A percentile compares a stretch with the other conserved stretches of the same genome.
These are phyloP conservation scores for Diplotaxis tenuifolia DNA, from an alignment of 345 rosid species.

Conservation along the genomic window DNA sequence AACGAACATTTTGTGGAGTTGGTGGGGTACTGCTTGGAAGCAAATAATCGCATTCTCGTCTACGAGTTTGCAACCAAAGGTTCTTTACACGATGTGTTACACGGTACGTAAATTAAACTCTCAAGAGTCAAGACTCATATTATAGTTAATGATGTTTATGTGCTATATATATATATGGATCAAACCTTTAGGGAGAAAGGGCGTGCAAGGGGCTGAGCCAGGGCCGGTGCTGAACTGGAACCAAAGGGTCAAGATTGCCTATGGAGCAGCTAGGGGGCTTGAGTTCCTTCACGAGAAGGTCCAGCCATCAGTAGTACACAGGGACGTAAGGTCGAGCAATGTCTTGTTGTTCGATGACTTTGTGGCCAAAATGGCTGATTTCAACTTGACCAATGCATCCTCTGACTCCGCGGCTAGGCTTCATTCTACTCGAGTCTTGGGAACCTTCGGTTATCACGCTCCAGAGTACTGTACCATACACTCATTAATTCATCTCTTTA, in stretches of 20 bases:
- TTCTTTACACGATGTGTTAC: conserved; percentile 89
- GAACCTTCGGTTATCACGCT: conserved; percentile 99
- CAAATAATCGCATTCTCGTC: conserved; percentile 67
- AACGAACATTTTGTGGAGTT: conserved; percentile 82
- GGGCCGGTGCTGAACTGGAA: conserved; percentile 89
- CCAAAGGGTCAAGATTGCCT: conserved; percentile 87
- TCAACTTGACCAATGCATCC: conserved; percentile 80
- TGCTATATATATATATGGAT: neutral
- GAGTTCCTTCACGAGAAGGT: conserved; percentile 92
- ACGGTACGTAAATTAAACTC: conserved; percentile 46
- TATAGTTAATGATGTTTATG: neutral
- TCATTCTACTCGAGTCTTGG: conserved; percentile 94
- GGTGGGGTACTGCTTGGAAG: conserved; percentile 82
- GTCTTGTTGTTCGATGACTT: conserved; percentile 83
- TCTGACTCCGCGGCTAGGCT: conserved; percentile 90
- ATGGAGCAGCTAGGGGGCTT: conserved; percentile 89
- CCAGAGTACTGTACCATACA: conserved; percentile 59
- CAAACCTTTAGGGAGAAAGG: conserved; percentile 69
- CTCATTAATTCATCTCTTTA: neutral
- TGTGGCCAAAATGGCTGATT: conserved; percentile 82
- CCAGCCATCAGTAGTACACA: conserved; percentile 88
- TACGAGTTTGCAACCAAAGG: conserved; percentile 79
- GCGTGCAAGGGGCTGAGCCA: conserved; percentile 93
- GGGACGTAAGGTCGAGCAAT: conserved; percentile 96
- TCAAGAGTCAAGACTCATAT: neutral